These are phyloP conservation scores for Hypsizygus marmoreus DNA, from an alignment of 768 basidiomycete genomes.

Conservation along the genomic window DNA sequence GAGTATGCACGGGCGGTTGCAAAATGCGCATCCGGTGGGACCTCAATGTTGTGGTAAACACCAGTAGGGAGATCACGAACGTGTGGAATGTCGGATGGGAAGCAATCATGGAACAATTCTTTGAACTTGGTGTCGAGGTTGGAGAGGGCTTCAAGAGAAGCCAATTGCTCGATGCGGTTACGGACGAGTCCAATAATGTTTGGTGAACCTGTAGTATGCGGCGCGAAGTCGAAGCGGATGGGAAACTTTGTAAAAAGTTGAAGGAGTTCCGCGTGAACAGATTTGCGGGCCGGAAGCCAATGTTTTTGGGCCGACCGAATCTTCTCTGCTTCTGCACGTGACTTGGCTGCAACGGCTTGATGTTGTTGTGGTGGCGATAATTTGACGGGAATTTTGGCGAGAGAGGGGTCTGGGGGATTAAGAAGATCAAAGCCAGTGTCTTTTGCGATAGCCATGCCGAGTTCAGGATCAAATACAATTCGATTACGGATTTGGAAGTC, in stretches of 20 bases:
- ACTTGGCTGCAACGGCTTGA: neutral
- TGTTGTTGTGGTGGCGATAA: neutral
- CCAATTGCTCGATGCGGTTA: neutral
- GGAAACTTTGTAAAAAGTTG: neutral
- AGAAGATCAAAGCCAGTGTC: constrained; percentile 11
- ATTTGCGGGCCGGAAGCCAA: no score
- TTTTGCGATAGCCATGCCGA: neutral
- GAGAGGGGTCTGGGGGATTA: constrained; percentile 6
- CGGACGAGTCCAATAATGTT: neutral
- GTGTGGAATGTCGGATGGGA: constrained; percentile 1
- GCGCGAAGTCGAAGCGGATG: neutral
- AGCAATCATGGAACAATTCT: neutral
- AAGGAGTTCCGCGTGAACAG: neutral
- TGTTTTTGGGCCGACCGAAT: no score
- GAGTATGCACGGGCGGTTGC: no score
- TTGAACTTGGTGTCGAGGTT: neutral
- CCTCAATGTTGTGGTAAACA: neutral
- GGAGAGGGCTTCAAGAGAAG: neutral
- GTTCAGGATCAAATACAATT: neutral
- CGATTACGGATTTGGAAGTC: neutral
- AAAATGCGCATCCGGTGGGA: no score
- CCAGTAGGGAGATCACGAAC: neutral
- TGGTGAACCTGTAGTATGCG: neutral
- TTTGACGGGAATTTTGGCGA: neutral
- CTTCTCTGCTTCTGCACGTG: neutral